Evolutionary conservation across 331 rosid species (phyloP).

Genomic region (Ulmus americana): DNA sequence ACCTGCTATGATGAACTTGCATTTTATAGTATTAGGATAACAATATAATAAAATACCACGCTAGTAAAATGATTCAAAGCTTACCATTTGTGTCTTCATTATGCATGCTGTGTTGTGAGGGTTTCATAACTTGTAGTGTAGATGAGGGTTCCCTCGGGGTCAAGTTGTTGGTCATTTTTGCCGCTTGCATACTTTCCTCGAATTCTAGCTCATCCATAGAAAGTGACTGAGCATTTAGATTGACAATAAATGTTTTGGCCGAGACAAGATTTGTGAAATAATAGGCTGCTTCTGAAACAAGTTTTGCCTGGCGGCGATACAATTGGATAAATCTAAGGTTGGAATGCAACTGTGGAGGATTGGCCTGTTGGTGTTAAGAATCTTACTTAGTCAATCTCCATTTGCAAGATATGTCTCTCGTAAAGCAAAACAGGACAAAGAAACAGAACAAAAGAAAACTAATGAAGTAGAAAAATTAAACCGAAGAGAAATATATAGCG

Average conservation of each 20-base stretch:
- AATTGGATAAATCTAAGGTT: constrained; percentile 63
- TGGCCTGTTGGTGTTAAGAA: constrained; percentile 42
- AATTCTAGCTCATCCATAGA: constrained; percentile 49
- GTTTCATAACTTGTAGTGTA: constrained; percentile 14
- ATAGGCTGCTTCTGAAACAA: constrained; percentile 65
- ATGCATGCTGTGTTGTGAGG: constrained; percentile 22
- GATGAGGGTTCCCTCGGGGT: constrained; percentile 23
- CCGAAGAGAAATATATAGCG: background rate
- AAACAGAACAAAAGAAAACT: background rate
- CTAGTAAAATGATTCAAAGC: constrained; percentile 12
- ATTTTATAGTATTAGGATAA: background rate
- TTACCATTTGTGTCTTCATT: constrained; percentile 33
- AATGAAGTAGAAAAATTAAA: background rate
- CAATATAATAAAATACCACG: too few relatives aligned
- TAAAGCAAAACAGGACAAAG: background rate
- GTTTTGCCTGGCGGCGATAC: constrained; percentile 60
- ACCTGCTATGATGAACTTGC: constrained; percentile 11
- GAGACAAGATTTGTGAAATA: constrained; percentile 71
- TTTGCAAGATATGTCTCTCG: background rate
- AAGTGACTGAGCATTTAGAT: constrained; percentile 57
- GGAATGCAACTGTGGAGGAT: constrained; percentile 71
- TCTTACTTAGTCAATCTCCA: constrained; percentile 6
- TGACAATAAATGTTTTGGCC: constrained; percentile 49
- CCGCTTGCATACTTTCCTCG: constrained; percentile 60
- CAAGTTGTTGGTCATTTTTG: constrained; percentile 29